Conservation (phyloP, 23 red algal genomes). For the Cyanidiococcus yangmingshanensis region DNA sequence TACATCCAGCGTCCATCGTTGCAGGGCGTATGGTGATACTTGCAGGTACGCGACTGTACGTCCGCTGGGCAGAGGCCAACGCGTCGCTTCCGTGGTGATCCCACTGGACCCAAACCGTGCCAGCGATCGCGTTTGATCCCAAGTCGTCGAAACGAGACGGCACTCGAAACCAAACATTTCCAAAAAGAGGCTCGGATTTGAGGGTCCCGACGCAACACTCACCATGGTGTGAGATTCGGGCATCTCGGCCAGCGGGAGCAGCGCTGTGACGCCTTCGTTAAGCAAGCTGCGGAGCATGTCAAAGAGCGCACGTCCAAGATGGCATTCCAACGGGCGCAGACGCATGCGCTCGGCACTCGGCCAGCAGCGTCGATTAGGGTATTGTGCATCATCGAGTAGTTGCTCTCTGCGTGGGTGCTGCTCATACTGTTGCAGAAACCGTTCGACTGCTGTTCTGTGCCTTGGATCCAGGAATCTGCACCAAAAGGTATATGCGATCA, state of each 20-base stretch:
- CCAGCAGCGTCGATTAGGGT: slow-evolving; percentile 89
- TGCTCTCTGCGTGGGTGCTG: slow-evolving; percentile 53
- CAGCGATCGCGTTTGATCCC: slow-evolving; percentile 20
- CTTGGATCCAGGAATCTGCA: slow-evolving; percentile 45
- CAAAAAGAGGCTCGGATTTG: slow-evolving; percentile 86
- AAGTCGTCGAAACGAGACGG: slow-evolving; percentile 51
- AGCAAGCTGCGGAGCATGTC: not conserved
- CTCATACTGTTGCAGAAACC: slow-evolving; percentile 34
- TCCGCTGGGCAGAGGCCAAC: slow-evolving; percentile 68
- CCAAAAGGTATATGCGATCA: slow-evolving; percentile 82
- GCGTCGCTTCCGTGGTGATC: slow-evolving; percentile 34
- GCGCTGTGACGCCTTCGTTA: not conserved
- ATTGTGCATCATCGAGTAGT: slow-evolving; percentile 19
- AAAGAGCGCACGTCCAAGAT: slow-evolving; percentile 79
- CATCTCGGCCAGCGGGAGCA: not conserved
- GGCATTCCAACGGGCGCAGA: slow-evolving; percentile 75
- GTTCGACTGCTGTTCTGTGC: not conserved
- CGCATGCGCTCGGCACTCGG: slow-evolving; percentile 89
- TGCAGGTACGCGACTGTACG: slow-evolving; percentile 60
- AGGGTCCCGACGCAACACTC: slow-evolving; percentile 8
- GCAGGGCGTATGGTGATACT: slow-evolving; percentile 47
- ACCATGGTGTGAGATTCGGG: not conserved
- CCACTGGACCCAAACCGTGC: not conserved
- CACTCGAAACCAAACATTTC: slow-evolving; percentile 97
- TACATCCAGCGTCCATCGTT: slow-evolving; percentile 59